Evolutionary conservation across 345 rosid species (phyloP).

Genomic region (Rhodomyrtus tomentosa): DNA sequence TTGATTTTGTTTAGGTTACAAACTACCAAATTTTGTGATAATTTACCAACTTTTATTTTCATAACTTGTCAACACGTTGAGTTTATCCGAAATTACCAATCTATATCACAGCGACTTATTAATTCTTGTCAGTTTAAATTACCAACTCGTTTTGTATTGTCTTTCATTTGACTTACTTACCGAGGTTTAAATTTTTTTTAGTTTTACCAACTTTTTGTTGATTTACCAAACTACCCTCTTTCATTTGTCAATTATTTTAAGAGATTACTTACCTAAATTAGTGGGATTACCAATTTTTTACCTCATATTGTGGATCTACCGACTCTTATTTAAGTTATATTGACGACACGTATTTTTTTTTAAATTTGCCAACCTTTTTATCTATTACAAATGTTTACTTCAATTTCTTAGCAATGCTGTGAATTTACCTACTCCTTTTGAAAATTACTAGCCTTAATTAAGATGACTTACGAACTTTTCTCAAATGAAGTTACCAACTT

Average conservation of each 20-base stretch:
- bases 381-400: no score
- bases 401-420: neutral
- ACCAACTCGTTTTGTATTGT: neutral
- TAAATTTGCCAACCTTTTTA: neutral
- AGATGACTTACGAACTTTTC: neutral
- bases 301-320: neutral
- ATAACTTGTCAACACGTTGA: neutral
- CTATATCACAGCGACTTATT: no score
- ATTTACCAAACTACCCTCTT: neutral
- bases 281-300: neutral
- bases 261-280: neutral
- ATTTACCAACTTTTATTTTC: neutral
- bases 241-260: neutral
- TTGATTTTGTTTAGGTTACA: neutral
- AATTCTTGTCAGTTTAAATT: neutral
- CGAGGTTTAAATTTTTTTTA: neutral
- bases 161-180: neutral
- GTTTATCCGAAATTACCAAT: neutral
- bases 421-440: neutral
- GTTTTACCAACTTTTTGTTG: neutral
- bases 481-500: neutral
- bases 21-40: neutral
- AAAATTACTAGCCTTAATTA: neutral
- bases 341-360: neutral
- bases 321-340: neutral